phyloP scores from a whole-genome alignment of 495 filamentous ascomycete species.

The Ramalina peruviana region DNA sequence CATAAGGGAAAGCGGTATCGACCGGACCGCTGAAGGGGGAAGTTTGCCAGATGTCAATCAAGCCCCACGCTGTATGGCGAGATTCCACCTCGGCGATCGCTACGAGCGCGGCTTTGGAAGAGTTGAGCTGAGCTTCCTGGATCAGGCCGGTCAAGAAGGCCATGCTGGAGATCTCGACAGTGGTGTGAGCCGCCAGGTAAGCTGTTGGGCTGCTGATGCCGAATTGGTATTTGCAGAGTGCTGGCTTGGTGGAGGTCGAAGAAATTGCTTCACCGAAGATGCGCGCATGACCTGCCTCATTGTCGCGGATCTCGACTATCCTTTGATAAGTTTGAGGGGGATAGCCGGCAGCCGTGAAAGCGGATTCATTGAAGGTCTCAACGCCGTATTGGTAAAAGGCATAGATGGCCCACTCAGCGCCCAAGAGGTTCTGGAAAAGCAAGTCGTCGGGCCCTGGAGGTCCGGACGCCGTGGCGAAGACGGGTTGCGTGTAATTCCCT shows the following conservation, averaged over 20 bases:
- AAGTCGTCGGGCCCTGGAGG: constrained; percentile 28
- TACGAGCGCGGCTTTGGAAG: constrained; percentile 29
- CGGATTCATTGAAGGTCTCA: constrained; percentile 27
- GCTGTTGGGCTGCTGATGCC: constrained; percentile 21
- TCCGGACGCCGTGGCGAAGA: constrained; percentile 28
- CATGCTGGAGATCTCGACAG: constrained; percentile 40
- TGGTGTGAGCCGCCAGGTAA: constrained; percentile 32
- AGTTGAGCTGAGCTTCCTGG: constrained; percentile 24
- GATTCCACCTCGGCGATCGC: constrained; percentile 36
- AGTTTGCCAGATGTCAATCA: constrained; percentile 36
- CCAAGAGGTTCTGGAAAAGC: constrained; percentile 38
- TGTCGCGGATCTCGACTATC: constrained; percentile 40
- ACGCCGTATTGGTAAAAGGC: constrained; percentile 39
- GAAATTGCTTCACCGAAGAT: constrained; percentile 42
- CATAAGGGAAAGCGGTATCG: constrained; percentile 39
- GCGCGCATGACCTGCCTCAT: constrained; percentile 41
- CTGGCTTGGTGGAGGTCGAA: constrained; percentile 35
- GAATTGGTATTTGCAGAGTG: constrained; percentile 34
- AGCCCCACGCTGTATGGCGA: constrained; percentile 35
- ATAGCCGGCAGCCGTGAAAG: constrained; percentile 29
- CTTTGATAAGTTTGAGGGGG: constrained; percentile 34
- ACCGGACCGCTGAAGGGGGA: constrained; percentile 35
- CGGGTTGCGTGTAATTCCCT: constrained; percentile 27
- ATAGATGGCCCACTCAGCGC: constrained; percentile 42
- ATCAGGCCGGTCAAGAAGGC: constrained; percentile 38